Evolutionary conservation across 305 asterid genomes (phyloP).

Genomic region (Solanum hybrid): DNA sequence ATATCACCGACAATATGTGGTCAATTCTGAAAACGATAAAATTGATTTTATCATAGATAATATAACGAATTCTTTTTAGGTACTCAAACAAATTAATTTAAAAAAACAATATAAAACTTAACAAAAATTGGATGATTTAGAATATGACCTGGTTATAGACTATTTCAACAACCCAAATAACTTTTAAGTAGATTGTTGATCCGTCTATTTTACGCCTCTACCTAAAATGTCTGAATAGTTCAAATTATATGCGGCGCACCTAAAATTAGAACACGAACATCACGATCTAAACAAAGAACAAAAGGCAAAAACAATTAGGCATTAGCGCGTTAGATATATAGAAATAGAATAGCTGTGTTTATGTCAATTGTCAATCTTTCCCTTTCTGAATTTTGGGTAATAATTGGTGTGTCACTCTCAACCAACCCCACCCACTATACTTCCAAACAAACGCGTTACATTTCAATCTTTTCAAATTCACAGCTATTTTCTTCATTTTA

Average conservation of each 20-base stretch:
- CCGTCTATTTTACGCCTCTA: neutral
- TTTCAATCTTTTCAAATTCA: neutral
- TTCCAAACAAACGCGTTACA: too few relatives aligned
- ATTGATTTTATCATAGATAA: too few relatives aligned
- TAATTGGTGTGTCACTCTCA: too few relatives aligned
- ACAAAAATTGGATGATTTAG: neutral
- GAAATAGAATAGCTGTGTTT: neutral
- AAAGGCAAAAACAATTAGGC: neutral
- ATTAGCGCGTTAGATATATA: neutral
- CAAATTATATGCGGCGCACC: neutral
- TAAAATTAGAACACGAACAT: neutral
- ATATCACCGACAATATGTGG: neutral
- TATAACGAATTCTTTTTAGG: neutral
- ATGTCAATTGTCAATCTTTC: neutral
- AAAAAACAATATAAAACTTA: neutral
- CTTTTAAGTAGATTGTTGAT: neutral
- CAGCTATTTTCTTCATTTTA: neutral
- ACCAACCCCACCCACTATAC: too few relatives aligned
- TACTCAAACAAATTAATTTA: neutral
- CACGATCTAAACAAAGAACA: neutral
- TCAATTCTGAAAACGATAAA: neutral
- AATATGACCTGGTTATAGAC: neutral
- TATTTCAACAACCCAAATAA: too few relatives aligned
- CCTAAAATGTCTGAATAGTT: neutral
- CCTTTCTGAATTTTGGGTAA: neutral